phyloP scores from a whole-genome alignment of 306 rosid species.

The Sicyos edulis region DNA sequence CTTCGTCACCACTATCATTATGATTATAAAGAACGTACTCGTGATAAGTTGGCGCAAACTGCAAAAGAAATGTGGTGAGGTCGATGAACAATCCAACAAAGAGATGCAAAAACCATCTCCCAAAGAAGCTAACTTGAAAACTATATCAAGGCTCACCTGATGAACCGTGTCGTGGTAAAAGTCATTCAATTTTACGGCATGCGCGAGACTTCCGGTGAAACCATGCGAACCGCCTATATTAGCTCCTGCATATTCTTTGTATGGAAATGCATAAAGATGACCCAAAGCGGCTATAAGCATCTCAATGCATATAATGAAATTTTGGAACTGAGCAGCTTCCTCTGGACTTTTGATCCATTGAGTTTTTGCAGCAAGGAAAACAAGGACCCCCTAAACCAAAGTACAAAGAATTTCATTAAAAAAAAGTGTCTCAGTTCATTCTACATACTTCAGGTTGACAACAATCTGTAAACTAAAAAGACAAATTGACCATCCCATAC shows the following conservation, averaged over 20 bases:
- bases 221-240: slow-evolving; percentile 68
- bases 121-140: not conserved
- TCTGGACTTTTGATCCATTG: slow-evolving; percentile 71
- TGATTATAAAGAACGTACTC: slow-evolving; percentile 93
- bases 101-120: not conserved
- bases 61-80: slow-evolving; percentile 26
- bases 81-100: slow-evolving; percentile 10
- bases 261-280: slow-evolving; percentile 93
- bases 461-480: not conserved
- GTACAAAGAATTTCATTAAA: slow-evolving; percentile 15
- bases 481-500: no score
- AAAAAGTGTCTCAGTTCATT: not conserved
- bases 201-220: slow-evolving; percentile 83
- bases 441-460: not conserved
- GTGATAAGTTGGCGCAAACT: slow-evolving; percentile 98
- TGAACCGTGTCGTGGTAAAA: slow-evolving; percentile 97
- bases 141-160: slow-evolving; percentile 51
- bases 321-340: slow-evolving; percentile 83
- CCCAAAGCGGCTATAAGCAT: slow-evolving; percentile 95
- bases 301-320: slow-evolving; percentile 91
- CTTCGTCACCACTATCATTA: slow-evolving; percentile 73
- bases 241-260: slow-evolving; percentile 99
- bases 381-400: slow-evolving; percentile 74
- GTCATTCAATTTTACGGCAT: slow-evolving; percentile 82
- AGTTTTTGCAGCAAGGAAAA: slow-evolving; percentile 93